Evolutionary conservation across 495 filamentous ascomycete species (phyloP), one percentile per base, ranked within the genome.

Genomic region (Neurospora africana): DNA sequence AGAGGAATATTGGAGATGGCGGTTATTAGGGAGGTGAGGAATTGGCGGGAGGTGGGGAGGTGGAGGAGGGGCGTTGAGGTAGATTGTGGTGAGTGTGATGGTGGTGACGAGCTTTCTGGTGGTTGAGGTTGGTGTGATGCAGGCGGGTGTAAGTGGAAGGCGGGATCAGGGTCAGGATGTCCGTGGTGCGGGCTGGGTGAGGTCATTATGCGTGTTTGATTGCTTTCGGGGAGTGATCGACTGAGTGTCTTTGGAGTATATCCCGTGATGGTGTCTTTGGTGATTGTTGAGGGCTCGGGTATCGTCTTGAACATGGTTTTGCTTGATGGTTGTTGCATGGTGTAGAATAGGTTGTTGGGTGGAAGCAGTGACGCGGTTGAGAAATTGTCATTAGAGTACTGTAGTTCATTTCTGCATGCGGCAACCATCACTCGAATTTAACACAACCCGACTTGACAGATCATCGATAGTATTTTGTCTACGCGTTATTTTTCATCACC

Each of bases 21-120:
- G 73, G 80, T 77, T 47, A 87, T 74, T 67, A 87, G 80, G 35
- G 81, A 81, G 41, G 82, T 86, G 38, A 86, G 77, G 67, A 87
- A 75, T 21, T 77, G 35, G 38, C 84, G 80, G 4, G 83, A 76
- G 30, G 78, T 76, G 1, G 85, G 82, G 23, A 86, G 77, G 33
- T 70, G 21, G 11, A 65, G 35, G 11, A 43, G 5, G 0, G 33
- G 33, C 33, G 33, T 35, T 6, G 36, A 8, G 36, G 68, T 35
- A 43, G 33, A 70, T 72, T 68, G 30, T 74, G 23, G 21, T 75
- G 30, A 39, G 7, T n/a, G 40, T 47, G n/a, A 58, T 44, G 6
- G 65, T 30, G 70, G 68, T 72, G 43, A 58, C 69, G 43, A 58
- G 3, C 11, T 37, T 47, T 70, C 1, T 33, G n/a, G 30, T 21